Percentiles rank a stretch among this genome's conserved stretches.
Evolutionary conservation across 2,329 filamentous ascomycete species (phyloP).

Genomic region (Pyricularia grisea): DNA sequence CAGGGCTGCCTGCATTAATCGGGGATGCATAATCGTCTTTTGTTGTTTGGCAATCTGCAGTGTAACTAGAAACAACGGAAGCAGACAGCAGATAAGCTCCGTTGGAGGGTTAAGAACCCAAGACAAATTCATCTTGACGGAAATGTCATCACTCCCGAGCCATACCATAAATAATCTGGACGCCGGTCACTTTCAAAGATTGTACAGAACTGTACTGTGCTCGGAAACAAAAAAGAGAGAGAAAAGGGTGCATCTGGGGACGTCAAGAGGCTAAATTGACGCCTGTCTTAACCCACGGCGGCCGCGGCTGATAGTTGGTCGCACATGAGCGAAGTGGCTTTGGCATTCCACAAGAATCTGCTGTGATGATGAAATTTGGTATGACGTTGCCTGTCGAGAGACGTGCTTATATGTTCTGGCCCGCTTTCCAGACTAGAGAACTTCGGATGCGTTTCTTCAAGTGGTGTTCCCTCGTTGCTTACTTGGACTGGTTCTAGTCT

Average conservation of each 20-base stretch:
- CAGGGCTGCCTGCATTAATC: not conserved
- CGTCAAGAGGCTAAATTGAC: not conserved
- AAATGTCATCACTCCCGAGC: not conserved
- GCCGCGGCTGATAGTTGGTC: not conserved
- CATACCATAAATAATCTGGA: not conserved
- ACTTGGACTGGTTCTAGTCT: too few relatives aligned
- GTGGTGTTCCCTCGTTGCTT: not conserved
- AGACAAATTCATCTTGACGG: not conserved
- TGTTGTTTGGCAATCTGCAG: not conserved
- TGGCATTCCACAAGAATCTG: not conserved
- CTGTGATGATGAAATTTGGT: not conserved
- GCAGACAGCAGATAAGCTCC: not conserved
- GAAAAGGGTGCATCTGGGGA: too few relatives aligned
- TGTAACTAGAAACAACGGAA: not conserved
- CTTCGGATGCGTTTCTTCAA: not conserved
- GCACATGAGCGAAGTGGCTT: not conserved
- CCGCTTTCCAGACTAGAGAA: not conserved
- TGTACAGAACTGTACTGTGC: too few relatives aligned
- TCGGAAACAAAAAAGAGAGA: not conserved
- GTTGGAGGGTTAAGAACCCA: not conserved
- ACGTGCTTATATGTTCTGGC: not conserved
- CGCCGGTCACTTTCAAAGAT: not conserved
- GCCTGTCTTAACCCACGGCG: not conserved
- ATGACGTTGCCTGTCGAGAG: not conserved
- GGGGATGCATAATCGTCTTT: not conserved